phyloP scores from a whole-genome alignment of 2,329 filamentous ascomycete species.

The Albifimbria verrucaria region DNA sequence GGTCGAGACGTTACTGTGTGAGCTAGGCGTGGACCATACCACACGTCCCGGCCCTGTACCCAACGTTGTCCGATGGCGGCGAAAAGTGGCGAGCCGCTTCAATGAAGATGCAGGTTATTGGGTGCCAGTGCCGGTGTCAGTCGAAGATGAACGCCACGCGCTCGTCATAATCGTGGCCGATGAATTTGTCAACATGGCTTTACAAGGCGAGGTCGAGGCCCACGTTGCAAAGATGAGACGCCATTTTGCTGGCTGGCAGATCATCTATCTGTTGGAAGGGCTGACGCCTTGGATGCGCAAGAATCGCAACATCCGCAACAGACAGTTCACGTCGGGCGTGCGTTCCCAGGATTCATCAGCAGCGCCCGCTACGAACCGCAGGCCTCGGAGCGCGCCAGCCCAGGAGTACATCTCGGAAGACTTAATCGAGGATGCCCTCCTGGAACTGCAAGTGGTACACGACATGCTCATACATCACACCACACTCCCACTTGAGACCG shows the following conservation, averaged over 20 bases:
- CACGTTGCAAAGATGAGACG: constrained; percentile 56
- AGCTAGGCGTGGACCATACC: constrained; percentile 44
- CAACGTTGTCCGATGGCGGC: constrained; percentile 63
- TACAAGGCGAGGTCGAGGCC: constrained; percentile 49
- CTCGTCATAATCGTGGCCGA: constrained; percentile 60
- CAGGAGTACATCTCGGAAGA: constrained; percentile 62
- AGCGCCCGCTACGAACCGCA: constrained; percentile 17
- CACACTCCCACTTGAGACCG: constrained; percentile 55
- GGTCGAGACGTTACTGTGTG: constrained; percentile 46
- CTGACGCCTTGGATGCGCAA: constrained; percentile 64
- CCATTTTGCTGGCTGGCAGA: constrained; percentile 47
- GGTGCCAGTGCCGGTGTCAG: constrained; percentile 55
- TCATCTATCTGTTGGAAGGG: constrained; percentile 73
- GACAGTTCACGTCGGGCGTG: constrained; percentile 64
- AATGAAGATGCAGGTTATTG: constrained; percentile 60
- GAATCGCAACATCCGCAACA: constrained; percentile 64
- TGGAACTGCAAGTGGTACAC: constrained; percentile 68
- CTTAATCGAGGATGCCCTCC: constrained; percentile 65
- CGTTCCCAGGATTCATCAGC: constrained; percentile 36
- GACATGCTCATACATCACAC: constrained; percentile 69
- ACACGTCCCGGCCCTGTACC: constrained; percentile 43
- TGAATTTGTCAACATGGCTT: constrained; percentile 62
- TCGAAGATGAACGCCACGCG: constrained; percentile 57
- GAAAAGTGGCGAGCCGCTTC: constrained; percentile 62
- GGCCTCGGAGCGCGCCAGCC: constrained; percentile 34